Percentiles rank a stretch among this genome's conserved stretches.
Conservation (phyloP, 768 basidiomycete species). For the Russula griseocarnosa region DNA sequence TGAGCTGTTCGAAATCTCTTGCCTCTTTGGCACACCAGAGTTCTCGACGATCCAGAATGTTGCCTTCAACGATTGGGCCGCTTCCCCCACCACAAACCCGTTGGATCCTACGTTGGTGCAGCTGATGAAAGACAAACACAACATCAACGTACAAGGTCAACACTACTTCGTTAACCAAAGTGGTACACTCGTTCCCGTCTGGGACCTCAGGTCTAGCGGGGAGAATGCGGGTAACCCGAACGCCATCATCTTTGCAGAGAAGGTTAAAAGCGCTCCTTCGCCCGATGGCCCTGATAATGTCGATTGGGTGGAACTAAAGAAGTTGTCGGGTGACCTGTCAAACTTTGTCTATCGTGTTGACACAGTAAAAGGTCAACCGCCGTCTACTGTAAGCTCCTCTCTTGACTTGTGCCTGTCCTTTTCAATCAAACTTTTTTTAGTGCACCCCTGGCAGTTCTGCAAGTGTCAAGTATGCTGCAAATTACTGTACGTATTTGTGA, state of each 20-base stretch:
- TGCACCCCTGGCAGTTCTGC: constrained; percentile 6
- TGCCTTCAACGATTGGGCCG: constrained; percentile 10
- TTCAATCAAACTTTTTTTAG: background rate
- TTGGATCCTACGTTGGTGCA: no score
- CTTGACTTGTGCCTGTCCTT: background rate
- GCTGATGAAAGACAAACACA: no score
- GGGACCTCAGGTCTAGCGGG: constrained; percentile 21
- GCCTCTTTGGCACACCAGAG: background rate
- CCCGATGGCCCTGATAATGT: constrained; percentile 4
- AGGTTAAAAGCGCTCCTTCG: constrained; percentile 5
- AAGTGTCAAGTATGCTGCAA: constrained; percentile 20
- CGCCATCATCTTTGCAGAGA: constrained; percentile 13
- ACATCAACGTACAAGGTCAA: constrained; percentile 2
- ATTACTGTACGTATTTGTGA: constrained; percentile 19
- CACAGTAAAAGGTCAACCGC: constrained; percentile 21
- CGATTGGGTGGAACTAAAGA: constrained; percentile 23
- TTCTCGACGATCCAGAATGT: constrained; percentile 10
- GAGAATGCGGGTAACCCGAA: background rate
- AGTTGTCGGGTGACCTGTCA: constrained; percentile 4
- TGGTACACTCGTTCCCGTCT: constrained; percentile 8
- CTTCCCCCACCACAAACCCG: background rate
- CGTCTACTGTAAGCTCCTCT: constrained; percentile 1
- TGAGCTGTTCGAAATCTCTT: constrained; percentile 22
- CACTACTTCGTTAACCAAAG: constrained; percentile 17
- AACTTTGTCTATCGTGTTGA: constrained; percentile 16